Conservation (phyloP, 352 stramenopile genomes). For the Globisporangium middletonii region DNA sequence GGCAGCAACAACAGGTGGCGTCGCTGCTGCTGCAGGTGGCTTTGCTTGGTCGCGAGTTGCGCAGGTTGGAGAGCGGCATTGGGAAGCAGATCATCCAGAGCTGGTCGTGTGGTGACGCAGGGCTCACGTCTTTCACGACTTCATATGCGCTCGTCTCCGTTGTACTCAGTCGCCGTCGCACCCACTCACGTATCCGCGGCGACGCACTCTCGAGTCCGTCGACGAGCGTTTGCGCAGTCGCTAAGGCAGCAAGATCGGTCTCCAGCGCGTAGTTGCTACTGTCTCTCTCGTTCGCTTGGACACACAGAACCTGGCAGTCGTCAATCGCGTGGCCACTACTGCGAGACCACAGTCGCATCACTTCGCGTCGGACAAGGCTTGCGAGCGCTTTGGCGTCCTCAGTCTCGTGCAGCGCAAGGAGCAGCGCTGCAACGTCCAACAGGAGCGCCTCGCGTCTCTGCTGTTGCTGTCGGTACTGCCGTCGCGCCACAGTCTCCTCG, state of each 20-base stretch:
- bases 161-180: background rate
- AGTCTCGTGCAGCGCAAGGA: slow-evolving; percentile 7
- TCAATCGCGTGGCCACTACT: background rate
- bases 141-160: too few relatives aligned
- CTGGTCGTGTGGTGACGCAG: background rate
- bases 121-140: too few relatives aligned
- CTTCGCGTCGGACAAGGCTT: background rate
- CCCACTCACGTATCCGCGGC: background rate
- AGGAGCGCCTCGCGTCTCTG: background rate
- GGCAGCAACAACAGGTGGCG: background rate
- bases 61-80: too few relatives aligned
- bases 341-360: slow-evolving; percentile 10
- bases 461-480: slow-evolving; percentile 1
- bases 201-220: background rate
- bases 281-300: background rate
- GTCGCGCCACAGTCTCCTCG: background rate
- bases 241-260: background rate
- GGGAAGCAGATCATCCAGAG: slow-evolving; percentile 1
- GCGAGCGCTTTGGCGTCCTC: background rate
- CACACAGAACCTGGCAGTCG: slow-evolving; percentile 3
- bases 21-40: too few relatives aligned
- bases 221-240: background rate
- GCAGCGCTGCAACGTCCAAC: background rate
- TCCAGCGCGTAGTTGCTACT: background rate
- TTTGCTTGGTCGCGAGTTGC: too few relatives aligned